Evolutionary conservation across 352 stramenopile genomes (phyloP), one percentile per base, ranked within the genome.

Genomic region (Plasmopara muralis): DNA sequence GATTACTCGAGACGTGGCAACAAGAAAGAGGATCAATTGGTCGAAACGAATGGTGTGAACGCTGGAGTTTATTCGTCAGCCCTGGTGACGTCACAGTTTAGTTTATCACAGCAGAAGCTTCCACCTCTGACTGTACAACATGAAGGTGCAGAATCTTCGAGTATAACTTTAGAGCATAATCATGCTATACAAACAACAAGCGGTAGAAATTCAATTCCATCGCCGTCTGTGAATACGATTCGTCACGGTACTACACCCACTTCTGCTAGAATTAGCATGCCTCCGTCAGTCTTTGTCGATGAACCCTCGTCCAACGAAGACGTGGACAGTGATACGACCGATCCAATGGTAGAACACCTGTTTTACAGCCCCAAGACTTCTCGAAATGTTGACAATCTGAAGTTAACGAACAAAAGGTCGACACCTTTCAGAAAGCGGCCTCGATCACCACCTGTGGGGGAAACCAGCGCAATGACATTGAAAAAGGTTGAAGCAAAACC

Each of bases 341-440:
- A 89, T 39, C 78, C 78, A 34, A 80, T 69, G 61, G 72, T 89
- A 5, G 64, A 85, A 54, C 76, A 89, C 44, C 51, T 89, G 14
- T 89, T 89, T 28, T 89, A 89, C 64, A 86, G 74, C n/a, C 72
- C 78, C 12, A 86, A 87, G 31, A 87, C 78, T 12, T 77, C 70
- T 43, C 48, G 71, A 30, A 12, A 52, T 4, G 41, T 43, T 6
- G 12, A 38, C 53, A 7, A 20, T 28, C 5, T 29, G 7, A 53
- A 31, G 7, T 25, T 20, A 35, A 29, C 25, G 25, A 42, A 46
- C 40, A 65, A 14, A 4, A 47, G 33, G 18, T 8, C 6, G 28
- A 41, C 20, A 6, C 15, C 42, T 12, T 64, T 46, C 20, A 67
- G 51, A 20, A 85, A 85, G 42, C 62, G 70, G 25, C 69, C 47